Base-by-base conservation (phyloP, 257 asterid genomes). In the Nicotiana otophora region DNA sequence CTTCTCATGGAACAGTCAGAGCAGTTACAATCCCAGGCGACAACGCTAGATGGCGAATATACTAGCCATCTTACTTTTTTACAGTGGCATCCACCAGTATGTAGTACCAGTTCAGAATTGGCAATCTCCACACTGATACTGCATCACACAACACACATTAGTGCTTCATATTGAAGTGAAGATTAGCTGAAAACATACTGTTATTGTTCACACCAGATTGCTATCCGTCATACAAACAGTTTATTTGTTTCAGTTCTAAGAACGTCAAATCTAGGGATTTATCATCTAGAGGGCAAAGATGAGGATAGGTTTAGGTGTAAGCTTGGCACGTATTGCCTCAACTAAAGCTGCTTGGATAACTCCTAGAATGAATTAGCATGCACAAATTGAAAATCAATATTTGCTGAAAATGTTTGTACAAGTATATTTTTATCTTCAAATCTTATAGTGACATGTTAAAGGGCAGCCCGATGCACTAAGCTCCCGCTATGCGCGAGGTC, bases 1-100 rank as follows among this genome's bases (percentile, higher is more conserved):
- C 92, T 91, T 88, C 97, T 95, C 98, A 93, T 92, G 65, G 88
- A 91, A 87, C 98, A 95, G 84, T 89, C 89, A 0, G 98, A 86
- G 77, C 99, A 95, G 88, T 90, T 90, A 89, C 99, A 95, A 53
- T 84, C 81, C 99, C 98, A 95, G 85, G 85, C 92, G 3, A 92
- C 88, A 0, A 94, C 84, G 7, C 94, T 89, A 14, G 88, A 57
- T 17, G 95, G 90, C 16, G 96, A 97, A 70, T 64, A 84, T 1
- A 89, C 97, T 82, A 46, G 81, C 99, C 98, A 94, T 81, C 95
- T 87, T 7, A 95, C 92, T 7, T 83, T 85, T 76, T 83, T 91
- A 89, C 99, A 95, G 84, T 95, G 98, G 77, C 99, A 95, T 82
- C 99, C 97, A 34, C 99, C 99, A 12, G 81, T 77, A 84, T 95